These are phyloP conservation scores for Pyrus communis DNA, from an alignment of 306 rosid genomes.

Conservation along the genomic window DNA sequence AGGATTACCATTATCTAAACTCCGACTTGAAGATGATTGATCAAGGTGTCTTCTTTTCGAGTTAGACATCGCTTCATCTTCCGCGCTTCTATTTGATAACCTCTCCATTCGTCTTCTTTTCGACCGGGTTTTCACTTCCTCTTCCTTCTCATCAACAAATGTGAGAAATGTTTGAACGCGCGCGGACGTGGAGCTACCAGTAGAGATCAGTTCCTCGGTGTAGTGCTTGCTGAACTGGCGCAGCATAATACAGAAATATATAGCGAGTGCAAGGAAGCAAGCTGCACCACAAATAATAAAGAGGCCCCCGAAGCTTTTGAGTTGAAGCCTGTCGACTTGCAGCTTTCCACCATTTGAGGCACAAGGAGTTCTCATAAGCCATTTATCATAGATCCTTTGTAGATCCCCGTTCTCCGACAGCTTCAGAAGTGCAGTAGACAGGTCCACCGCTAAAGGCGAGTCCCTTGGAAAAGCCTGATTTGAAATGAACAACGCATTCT, in stretches of 20 bases:
- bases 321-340: conserved; percentile 66
- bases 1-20: background rate
- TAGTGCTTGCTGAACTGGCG: conserved; percentile 53
- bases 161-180: conserved; percentile 54
- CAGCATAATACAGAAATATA: conserved; percentile 36
- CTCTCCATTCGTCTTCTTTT: conserved; percentile 57
- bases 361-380: conserved; percentile 75
- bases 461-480: conserved; percentile 80
- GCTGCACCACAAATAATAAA: conserved; percentile 60
- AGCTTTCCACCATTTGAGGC: conserved; percentile 52
- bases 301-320: conserved; percentile 83
- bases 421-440: conserved; percentile 75
- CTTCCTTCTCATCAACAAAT: conserved; percentile 68
- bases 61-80: conserved; percentile 22
- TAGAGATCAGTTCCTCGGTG: conserved; percentile 17
- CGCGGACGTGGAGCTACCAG: conserved; percentile 23
- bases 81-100: conserved; percentile 33
- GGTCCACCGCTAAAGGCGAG: conserved; percentile 80
- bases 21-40: background rate
- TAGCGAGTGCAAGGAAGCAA: conserved; percentile 53
- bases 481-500: background rate
- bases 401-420: conserved; percentile 79
- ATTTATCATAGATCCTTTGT: conserved; percentile 92
- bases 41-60: conserved; percentile 24
- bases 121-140: conserved; percentile 34